A percentile compares a stretch with the other conserved stretches of the same genome.
Conservation (phyloP, 768 basidiomycete genomes). For the Tubosaeta sp. region DNA sequence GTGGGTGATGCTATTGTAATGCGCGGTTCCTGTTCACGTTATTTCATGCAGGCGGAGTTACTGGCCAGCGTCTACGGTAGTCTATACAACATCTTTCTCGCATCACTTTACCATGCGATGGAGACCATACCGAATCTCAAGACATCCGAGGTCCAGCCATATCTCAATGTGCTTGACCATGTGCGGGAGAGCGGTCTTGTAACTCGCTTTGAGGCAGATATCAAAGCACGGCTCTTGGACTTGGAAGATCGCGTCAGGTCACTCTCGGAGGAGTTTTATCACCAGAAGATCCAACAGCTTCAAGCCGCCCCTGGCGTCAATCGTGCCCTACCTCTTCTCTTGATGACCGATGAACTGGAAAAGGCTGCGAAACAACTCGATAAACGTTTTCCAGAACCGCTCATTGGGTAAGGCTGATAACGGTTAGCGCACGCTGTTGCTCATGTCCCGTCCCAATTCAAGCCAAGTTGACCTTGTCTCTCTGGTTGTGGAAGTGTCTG, state of each 20-base stretch:
- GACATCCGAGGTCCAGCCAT: slow-evolving; percentile 61
- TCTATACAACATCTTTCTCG: slow-evolving; percentile 84
- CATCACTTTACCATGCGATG: slow-evolving; percentile 79
- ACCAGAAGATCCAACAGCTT: slow-evolving; percentile 57
- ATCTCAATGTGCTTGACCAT: slow-evolving; percentile 62
- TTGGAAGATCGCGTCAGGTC: slow-evolving; percentile 61
- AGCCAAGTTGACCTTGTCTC: slow-evolving; percentile 76
- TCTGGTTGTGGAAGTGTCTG: slow-evolving; percentile 59
- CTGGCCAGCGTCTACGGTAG: slow-evolving; percentile 63
- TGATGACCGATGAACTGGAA: slow-evolving; percentile 88
- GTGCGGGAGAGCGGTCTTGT: slow-evolving; percentile 67
- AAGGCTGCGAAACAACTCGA: slow-evolving; percentile 79
- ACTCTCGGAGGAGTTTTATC: slow-evolving; percentile 59
- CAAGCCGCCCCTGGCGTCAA: slow-evolving; percentile 73
- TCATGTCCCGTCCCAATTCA: slow-evolving; percentile 1
- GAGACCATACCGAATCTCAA: slow-evolving; percentile 74
- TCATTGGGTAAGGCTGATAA: slow-evolving; percentile 59
- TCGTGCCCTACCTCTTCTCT: slow-evolving; percentile 71
- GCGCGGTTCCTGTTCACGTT: slow-evolving; percentile 4
- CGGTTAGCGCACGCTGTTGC: not conserved
- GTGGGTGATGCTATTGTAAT: slow-evolving; percentile 44
- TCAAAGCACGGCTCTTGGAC: slow-evolving; percentile 60
- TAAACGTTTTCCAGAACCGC: slow-evolving; percentile 80
- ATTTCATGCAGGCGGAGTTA: slow-evolving; percentile 52
- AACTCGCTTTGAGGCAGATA: slow-evolving; percentile 70